Conservation (phyloP, 2,329 filamentous ascomycete species). For the Fusarium sp. region DNA sequence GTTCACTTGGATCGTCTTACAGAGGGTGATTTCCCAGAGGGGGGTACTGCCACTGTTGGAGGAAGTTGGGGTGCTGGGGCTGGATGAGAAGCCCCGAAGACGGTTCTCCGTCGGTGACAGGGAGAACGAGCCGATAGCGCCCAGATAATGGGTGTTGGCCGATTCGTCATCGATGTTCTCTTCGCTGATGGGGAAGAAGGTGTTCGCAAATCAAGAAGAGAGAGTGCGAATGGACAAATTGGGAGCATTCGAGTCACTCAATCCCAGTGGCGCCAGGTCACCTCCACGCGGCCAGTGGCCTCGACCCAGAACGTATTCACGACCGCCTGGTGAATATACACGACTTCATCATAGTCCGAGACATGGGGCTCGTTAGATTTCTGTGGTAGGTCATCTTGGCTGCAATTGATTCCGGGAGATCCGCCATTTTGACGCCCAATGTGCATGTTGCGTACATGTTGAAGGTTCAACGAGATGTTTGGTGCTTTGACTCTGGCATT, state of each 20-base stretch:
- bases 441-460: not conserved
- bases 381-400: too few relatives aligned
- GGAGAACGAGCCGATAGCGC: not conserved
- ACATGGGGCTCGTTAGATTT: too few relatives aligned
- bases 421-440: not conserved
- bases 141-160: not conserved
- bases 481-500: too few relatives aligned
- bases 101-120: too few relatives aligned
- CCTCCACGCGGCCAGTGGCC: too few relatives aligned
- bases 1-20: constrained; percentile 13
- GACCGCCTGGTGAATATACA: too few relatives aligned
- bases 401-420: not conserved
- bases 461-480: not conserved
- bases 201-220: not conserved
- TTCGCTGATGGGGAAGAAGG: not conserved
- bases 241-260: not conserved
- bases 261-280: too few relatives aligned
- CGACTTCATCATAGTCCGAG: too few relatives aligned
- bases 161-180: not conserved
- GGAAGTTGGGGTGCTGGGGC: too few relatives aligned
- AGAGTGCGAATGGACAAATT: not conserved
- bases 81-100: too few relatives aligned
- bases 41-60: too few relatives aligned
- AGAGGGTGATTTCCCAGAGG: not conserved
- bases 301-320: too few relatives aligned